A percentile compares a stretch with the other conserved stretches of the same genome.
These are phyloP conservation scores for Cucumis sativus DNA, from an alignment of 306 rosid species.

Conservation along the genomic window Cucumber_9930_V3 NC_026656.2:2782501-2783000, in stretches of 20 bases:
- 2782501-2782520: background rate
- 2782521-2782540: background rate
- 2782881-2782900: conserved; percentile 83
- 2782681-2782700: background rate
- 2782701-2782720: background rate
- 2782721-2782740: background rate
- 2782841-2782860: conserved; percentile 56
- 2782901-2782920: conserved; percentile 99
- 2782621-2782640: background rate
- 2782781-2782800: background rate
- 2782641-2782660: background rate
- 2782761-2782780: background rate
- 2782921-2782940: background rate
- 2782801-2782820: background rate
- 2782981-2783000: background rate
- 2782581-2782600: background rate
- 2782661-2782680: background rate
- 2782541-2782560: background rate
- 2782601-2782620: background rate
- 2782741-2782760: background rate
- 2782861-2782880: conserved; percentile 78
- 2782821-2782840: conserved; percentile 6
- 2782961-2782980: background rate
- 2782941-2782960: background rate
- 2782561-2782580: background rate